Percentiles rank a stretch among this genome's conserved stretches.
These are phyloP conservation scores for Saitozyma sp. DNA, from an alignment of 768 basidiomycete species.

Conservation along the genomic window DNA sequence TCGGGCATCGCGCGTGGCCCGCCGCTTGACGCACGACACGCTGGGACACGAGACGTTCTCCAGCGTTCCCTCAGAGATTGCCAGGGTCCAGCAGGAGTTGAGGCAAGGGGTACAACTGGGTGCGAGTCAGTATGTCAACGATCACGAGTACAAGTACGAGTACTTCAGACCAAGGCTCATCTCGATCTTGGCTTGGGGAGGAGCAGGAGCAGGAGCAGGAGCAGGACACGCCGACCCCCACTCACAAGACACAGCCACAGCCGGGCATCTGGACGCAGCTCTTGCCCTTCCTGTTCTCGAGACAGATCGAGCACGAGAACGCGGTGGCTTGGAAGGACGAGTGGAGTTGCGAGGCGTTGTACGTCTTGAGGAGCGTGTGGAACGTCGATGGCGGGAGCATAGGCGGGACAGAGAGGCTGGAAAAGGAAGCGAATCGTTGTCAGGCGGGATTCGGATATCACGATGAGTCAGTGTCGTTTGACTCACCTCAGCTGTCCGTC, in stretches of 20 bases:
- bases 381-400: constrained; percentile 26
- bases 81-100: constrained; percentile 76
- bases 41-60: constrained; percentile 77
- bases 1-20: constrained; percentile 18
- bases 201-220: too few relatives aligned
- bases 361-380: constrained; percentile 33
- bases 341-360: constrained; percentile 34
- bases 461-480: neutral
- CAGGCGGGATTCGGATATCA: neutral
- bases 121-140: constrained; percentile 4
- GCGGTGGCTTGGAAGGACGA: constrained; percentile 63
- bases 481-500: constrained; percentile 25
- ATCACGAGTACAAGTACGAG: neutral
- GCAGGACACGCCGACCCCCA: neutral
- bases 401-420: constrained; percentile 31
- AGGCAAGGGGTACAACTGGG: constrained; percentile 70
- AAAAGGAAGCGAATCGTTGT: neutral
- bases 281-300: constrained; percentile 70
- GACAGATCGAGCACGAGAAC: constrained; percentile 74
- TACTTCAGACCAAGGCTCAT: too few relatives aligned
- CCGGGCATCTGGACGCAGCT: constrained; percentile 65
- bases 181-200: too few relatives aligned
- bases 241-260: constrained; percentile 72
- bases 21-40: constrained; percentile 69
- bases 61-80: constrained; percentile 76